Evolutionary conservation across 1,139 yeast species (phyloP).

Genomic region (Protomyces pachydermus): DNA sequence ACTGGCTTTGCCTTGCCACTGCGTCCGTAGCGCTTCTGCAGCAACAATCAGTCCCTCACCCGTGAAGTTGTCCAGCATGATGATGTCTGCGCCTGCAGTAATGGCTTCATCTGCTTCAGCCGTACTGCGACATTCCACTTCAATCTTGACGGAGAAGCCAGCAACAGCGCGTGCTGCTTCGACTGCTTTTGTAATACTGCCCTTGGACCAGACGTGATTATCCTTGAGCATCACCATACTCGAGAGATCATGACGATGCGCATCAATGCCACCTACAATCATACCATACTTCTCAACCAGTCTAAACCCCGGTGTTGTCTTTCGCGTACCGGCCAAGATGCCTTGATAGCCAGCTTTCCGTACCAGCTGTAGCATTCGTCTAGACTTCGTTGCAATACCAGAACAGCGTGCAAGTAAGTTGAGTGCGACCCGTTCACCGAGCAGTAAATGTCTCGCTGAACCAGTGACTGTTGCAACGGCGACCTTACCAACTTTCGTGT

Average conservation of each 20-base stretch:
- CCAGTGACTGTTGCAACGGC: conserved; percentile 71
- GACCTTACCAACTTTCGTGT: conserved; percentile 34
- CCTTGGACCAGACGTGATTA: conserved; percentile 87
- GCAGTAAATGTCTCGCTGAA: conserved; percentile 67
- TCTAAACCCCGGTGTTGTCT: conserved; percentile 94
- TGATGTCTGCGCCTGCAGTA: conserved; percentile 89
- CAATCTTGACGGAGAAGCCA: conserved; percentile 86
- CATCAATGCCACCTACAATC: conserved; percentile 92
- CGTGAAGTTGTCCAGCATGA: conserved; percentile 86
- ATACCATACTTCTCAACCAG: conserved; percentile 84
- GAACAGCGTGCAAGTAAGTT: conserved; percentile 77
- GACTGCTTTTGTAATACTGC: conserved; percentile 77
- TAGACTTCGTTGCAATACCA: conserved; percentile 83
- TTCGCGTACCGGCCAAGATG: conserved; percentile 91
- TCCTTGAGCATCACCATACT: conserved; percentile 96
- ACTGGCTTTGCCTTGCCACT: conserved; percentile 51
- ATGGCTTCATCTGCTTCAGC: conserved; percentile 88
- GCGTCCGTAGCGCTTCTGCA: conserved; percentile 57
- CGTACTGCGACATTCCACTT: conserved; percentile 82
- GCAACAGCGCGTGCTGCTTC: conserved; percentile 68
- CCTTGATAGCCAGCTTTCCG: conserved; percentile 71
- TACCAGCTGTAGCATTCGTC: conserved; percentile 56
- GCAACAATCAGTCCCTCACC: conserved; percentile 63
- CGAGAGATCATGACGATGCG: conserved; percentile 85
- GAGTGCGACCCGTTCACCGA: conserved; percentile 82